Evolutionary conservation across 441 rosid genomes (phyloP), one percentile per base, ranked within the genome.

Genomic region (Eruca vesicaria): DNA sequence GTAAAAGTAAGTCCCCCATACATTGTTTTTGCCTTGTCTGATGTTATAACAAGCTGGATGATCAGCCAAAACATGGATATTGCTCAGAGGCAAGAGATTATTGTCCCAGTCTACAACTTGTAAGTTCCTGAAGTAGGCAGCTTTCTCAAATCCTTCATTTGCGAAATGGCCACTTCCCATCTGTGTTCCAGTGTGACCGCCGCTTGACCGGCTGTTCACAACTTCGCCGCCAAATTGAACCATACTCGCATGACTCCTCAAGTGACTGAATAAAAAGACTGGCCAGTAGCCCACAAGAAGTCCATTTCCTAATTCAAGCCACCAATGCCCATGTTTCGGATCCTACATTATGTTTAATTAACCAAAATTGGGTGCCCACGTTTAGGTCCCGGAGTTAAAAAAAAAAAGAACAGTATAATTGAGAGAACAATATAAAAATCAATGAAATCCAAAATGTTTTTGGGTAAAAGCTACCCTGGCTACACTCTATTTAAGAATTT

Each of bases 81-180:
- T 89, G 68, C 74, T 66, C 0, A 84, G 78, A 45, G 90, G 90
- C 53, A 89, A 80, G 73, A 89, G 79, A 75, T 85, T 89, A 69
- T 89, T 89, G 50, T 87, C 94, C 94, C 92, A 89, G 63, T 89
- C 94, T 18, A 89, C 92, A 1, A 72, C 82, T 53, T 87, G 92
- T 61, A 87, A 35, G 66, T 87, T 89, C 38, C 94, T 73, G 76
- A 89, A 87, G 73, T 89, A 89, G 2, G 94, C 84, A 41, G 94
- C 88, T 76, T 78, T 87, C 55, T 80, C 81, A 53, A 86, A 89
- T 6, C 94, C 94, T 86, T 86, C 94, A 31, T 55, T 81, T 2
- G 92, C 86, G 18, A 89, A 89, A 82, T 82, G 92, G 12, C 94
- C 94, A 71, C 94, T 89, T 2, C 94, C 94, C 94, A 89, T 89